Percentiles rank a stretch among this genome's conserved stretches.
These are phyloP conservation scores for Scytalidium lignicola DNA, from an alignment of 2,329 filamentous ascomycete species.

Conservation along the genomic window DNA sequence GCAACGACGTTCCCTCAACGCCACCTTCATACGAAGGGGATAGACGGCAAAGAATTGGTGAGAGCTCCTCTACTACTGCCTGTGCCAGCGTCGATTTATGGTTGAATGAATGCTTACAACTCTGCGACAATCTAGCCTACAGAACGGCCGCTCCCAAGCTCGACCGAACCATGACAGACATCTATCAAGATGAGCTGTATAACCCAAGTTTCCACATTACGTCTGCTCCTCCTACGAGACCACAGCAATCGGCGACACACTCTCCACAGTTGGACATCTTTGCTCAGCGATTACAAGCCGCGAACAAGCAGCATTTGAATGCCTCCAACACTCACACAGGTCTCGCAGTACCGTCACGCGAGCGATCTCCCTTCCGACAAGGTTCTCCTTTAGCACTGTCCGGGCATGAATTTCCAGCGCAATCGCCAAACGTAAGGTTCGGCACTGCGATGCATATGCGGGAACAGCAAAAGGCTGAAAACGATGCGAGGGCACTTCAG, in stretches of 20 bases:
- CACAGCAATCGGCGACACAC: conserved; percentile 35
- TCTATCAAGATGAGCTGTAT: conserved; percentile 80
- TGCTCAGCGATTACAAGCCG: conserved; percentile 70
- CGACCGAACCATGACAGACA: conserved; percentile 79
- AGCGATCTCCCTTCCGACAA: conserved; percentile 76
- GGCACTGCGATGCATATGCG: conserved; percentile 54
- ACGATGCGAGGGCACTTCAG: conserved; percentile 43
- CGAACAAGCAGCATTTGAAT: conserved; percentile 67
- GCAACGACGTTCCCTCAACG: conserved; percentile 56
- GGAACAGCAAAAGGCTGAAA: conserved; percentile 56
- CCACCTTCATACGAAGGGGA: conserved; percentile 47
- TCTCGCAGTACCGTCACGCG: conserved; percentile 44
- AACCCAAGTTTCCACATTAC: conserved; percentile 62
- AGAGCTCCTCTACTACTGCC: conserved; percentile 29
- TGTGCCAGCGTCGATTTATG: conserved; percentile 31
- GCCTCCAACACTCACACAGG: conserved; percentile 49
- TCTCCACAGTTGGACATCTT: conserved; percentile 59
- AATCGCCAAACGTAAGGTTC: conserved; percentile 34
- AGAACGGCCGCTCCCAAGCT: conserved; percentile 68
- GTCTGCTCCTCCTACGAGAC: conserved; percentile 46
- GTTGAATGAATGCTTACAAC: conserved; percentile 65
- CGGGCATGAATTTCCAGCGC: conserved; percentile 30
- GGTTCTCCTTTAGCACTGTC: conserved; percentile 56
- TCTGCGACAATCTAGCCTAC: conserved; percentile 37
- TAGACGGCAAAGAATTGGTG: conserved; percentile 49